Percentiles rank a stretch among this genome's conserved stretches.
These are phyloP conservation scores for Trichoderma gracile DNA, from an alignment of 2,329 filamentous ascomycete species.

Conservation along the genomic window DNA sequence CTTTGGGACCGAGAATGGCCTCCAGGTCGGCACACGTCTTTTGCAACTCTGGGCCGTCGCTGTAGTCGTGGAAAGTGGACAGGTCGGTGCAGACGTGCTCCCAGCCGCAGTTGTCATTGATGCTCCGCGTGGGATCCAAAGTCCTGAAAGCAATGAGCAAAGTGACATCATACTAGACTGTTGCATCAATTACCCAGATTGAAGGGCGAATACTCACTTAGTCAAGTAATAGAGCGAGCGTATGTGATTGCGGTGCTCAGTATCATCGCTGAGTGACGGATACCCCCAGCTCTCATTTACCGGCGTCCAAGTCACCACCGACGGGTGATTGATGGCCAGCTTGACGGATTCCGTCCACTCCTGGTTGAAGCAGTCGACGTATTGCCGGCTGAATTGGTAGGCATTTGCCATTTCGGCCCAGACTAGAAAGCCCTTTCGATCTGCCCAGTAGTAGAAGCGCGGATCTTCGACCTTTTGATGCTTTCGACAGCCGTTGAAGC, in stretches of 20 bases:
- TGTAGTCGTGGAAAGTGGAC: constrained; percentile 69
- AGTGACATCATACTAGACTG: neutral
- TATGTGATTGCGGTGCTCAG: constrained; percentile 64
- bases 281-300: constrained; percentile 68
- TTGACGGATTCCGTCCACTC: constrained; percentile 66
- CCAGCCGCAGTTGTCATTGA: constrained; percentile 74
- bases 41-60: constrained; percentile 56
- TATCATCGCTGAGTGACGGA: constrained; percentile 54
- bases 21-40: constrained; percentile 55
- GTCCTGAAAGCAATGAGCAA: constrained; percentile 35
- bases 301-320: constrained; percentile 65
- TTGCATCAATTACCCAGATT: neutral
- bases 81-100: constrained; percentile 66
- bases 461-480: constrained; percentile 67
- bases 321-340: constrained; percentile 66
- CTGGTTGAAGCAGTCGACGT: constrained; percentile 59
- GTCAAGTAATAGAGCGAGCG: constrained; percentile 64
- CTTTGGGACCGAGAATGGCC: constrained; percentile 55
- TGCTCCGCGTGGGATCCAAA: constrained; percentile 62
- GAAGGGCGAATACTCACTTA: constrained; percentile 46
- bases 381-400: constrained; percentile 61
- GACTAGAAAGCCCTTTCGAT: constrained; percentile 60
- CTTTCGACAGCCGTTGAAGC: constrained; percentile 65
- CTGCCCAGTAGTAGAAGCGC: constrained; percentile 61
- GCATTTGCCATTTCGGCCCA: constrained; percentile 67